phyloP scores from a whole-genome alignment of 2,329 filamentous ascomycete genomes.

The Ceratocystis lukuohia region DNA sequence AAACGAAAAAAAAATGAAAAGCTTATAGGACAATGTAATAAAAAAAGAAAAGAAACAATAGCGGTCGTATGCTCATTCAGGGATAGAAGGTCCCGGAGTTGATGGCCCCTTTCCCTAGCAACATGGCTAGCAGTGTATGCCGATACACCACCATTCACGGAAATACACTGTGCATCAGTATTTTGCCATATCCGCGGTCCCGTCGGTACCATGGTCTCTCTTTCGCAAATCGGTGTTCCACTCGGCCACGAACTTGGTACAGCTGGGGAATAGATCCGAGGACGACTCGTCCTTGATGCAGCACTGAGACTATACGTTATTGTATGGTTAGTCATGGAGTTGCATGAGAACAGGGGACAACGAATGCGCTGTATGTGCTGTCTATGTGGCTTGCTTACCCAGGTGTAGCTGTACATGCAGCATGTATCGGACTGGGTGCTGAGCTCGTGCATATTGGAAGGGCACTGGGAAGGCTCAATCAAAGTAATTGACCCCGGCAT shows the following conservation, averaged over 20 bases:
- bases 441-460: neutral
- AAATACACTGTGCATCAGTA: too few relatives aligned
- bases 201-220: neutral
- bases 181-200: neutral
- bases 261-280: constrained; percentile 7
- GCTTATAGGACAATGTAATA: too few relatives aligned
- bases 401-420: constrained; percentile 5
- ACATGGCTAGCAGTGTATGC: neutral
- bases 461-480: neutral
- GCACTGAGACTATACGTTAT: neutral
- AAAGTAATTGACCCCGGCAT: neutral
- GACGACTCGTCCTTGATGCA: neutral
- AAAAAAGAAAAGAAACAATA: too few relatives aligned
- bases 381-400: neutral
- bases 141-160: neutral
- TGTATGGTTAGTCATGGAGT: neutral
- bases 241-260: constrained; percentile 6
- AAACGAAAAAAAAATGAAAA: too few relatives aligned
- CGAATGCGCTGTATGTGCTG: neutral
- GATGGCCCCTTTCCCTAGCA: too few relatives aligned
- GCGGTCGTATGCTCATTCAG: too few relatives aligned
- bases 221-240: neutral
- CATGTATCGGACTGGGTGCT: neutral
- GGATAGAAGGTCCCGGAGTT: too few relatives aligned
- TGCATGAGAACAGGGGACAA: neutral